These are phyloP conservation scores for Penicillium polonicum DNA, from an alignment of 2,329 filamentous ascomycete species.

Conservation along the genomic window DNA sequence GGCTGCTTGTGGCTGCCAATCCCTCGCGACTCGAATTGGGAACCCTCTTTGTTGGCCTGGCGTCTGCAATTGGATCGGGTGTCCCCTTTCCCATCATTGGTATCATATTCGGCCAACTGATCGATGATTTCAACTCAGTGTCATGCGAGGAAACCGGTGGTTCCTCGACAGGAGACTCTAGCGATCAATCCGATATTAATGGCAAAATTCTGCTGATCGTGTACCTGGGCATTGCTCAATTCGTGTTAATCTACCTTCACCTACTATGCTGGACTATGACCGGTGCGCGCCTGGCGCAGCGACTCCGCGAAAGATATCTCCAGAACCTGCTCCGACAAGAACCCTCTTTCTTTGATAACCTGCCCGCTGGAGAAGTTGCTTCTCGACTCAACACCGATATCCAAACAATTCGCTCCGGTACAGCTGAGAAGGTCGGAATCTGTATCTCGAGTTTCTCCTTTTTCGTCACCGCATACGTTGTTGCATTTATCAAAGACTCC, in stretches of 20 bases:
- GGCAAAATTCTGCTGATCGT: constrained; percentile 61
- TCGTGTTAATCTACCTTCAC: constrained; percentile 64
- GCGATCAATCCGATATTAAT: constrained; percentile 37
- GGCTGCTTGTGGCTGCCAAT: constrained; percentile 39
- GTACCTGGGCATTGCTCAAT: constrained; percentile 63
- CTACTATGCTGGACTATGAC: constrained; percentile 63
- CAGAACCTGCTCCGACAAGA: constrained; percentile 60
- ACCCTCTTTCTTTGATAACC: constrained; percentile 62
- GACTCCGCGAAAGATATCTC: constrained; percentile 62
- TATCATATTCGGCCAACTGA: constrained; percentile 42
- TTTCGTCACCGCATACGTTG: constrained; percentile 65
- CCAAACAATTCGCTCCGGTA: constrained; percentile 65
- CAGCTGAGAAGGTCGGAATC: constrained; percentile 69
- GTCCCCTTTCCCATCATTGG: constrained; percentile 44
- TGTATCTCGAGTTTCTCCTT: constrained; percentile 62
- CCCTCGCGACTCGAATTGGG: constrained; percentile 34
- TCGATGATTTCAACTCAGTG: constrained; percentile 41
- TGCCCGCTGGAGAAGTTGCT: constrained; percentile 62
- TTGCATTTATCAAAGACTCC: constrained; percentile 65
- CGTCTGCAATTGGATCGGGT: constrained; percentile 37
- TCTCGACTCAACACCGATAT: constrained; percentile 66
- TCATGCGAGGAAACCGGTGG: constrained; percentile 21
- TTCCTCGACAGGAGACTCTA: constrained; percentile 16
- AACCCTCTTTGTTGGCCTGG: constrained; percentile 29
- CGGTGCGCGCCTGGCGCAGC: constrained; percentile 62